phyloP scores from a whole-genome alignment of 352 stramenopile genomes.

The Globisporangium uncinulatum region DNA sequence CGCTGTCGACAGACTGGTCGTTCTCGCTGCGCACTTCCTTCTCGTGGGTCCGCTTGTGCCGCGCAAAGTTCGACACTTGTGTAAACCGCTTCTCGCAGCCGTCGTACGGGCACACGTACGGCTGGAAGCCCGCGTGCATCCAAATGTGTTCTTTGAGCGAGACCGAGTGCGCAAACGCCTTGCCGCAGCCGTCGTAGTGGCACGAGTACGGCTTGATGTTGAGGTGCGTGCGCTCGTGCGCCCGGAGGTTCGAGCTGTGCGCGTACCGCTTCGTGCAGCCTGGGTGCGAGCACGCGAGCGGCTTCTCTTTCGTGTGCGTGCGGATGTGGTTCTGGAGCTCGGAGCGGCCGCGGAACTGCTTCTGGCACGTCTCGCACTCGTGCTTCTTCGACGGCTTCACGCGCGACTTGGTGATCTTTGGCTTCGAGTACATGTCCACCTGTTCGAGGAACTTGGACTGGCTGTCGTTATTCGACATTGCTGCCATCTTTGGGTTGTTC shows the following conservation, averaged over 20 bases:
- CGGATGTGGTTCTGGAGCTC: slow-evolving; percentile 87
- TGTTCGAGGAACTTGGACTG: slow-evolving; percentile 86
- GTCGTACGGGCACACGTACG: slow-evolving; percentile 88
- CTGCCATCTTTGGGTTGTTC: slow-evolving; percentile 66
- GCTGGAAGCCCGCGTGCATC: slow-evolving; percentile 88
- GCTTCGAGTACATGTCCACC: slow-evolving; percentile 86
- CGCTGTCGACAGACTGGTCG: slow-evolving; percentile 39
- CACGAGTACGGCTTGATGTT: slow-evolving; percentile 89
- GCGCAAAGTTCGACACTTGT: slow-evolving; percentile 83
- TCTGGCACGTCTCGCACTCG: slow-evolving; percentile 79
- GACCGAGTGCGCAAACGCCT: slow-evolving; percentile 87
- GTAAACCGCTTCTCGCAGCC: slow-evolving; percentile 89
- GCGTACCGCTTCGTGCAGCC: slow-evolving; percentile 87
- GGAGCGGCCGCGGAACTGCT: slow-evolving; percentile 80
- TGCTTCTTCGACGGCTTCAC: slow-evolving; percentile 86
- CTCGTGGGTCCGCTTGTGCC: slow-evolving; percentile 86
- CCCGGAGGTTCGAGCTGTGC: slow-evolving; percentile 87
- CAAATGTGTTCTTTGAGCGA: slow-evolving; percentile 91
- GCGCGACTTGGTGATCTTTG: slow-evolving; percentile 81
- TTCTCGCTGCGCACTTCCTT: slow-evolving; percentile 59
- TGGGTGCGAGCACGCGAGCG: slow-evolving; percentile 81
- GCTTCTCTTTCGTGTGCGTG: slow-evolving; percentile 89
- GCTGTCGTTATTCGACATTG: slow-evolving; percentile 67
- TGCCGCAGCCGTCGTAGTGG: slow-evolving; percentile 86
- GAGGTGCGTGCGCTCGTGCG: slow-evolving; percentile 89